phyloP scores from a whole-genome alignment of 495 filamentous ascomycete species.

The Chaetomium tenue region DNA sequence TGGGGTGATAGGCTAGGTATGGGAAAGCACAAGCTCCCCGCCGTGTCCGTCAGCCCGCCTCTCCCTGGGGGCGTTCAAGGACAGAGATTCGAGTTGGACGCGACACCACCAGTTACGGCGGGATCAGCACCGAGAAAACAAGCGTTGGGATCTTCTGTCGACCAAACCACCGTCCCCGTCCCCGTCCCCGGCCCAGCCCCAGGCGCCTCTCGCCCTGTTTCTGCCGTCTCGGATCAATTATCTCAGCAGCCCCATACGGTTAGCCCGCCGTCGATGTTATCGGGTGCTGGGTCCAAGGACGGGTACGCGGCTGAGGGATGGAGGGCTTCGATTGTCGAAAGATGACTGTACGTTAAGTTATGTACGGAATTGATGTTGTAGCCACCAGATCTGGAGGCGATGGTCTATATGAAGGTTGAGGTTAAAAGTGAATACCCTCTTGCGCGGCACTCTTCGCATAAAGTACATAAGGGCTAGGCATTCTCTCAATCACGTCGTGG shows the following conservation, averaged over 20 bases:
- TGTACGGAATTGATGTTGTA: too few relatives aligned
- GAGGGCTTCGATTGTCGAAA: not conserved
- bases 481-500: too few relatives aligned
- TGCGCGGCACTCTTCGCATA: too few relatives aligned
- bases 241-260: not conserved
- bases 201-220: not conserved
- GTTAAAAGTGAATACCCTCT: too few relatives aligned
- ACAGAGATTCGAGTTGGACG: slow-evolving; percentile 1
- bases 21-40: not conserved
- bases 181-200: not conserved
- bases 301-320: not conserved
- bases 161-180: not conserved
- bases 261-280: not conserved
- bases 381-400: too few relatives aligned
- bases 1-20: not conserved
- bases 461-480: too few relatives aligned
- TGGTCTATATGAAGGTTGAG: too few relatives aligned
- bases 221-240: not conserved
- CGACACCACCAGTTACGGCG: too few relatives aligned
- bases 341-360: too few relatives aligned
- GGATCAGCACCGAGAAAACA: not conserved
- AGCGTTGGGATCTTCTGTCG: not conserved
- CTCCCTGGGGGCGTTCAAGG: not conserved
- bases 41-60: not conserved
- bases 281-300: not conserved